These are phyloP conservation scores for Chaetomiaceae sp. DNA, from an alignment of 2,329 filamentous ascomycete genomes.

Conservation along the genomic window DNA sequence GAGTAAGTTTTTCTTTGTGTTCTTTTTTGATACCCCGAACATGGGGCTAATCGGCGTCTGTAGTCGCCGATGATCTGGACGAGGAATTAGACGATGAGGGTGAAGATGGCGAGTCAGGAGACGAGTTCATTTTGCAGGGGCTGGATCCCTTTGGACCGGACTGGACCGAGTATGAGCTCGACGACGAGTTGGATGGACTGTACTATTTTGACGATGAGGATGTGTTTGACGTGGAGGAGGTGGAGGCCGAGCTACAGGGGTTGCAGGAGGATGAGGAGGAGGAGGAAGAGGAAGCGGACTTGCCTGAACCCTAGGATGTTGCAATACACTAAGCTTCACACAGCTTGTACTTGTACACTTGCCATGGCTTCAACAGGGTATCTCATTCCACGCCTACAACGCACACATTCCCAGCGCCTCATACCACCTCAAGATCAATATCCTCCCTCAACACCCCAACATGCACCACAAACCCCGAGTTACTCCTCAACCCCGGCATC, in stretches of 20 bases:
- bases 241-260: background rate
- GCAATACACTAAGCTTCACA: no score
- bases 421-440: slow-evolving; percentile 3
- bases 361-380: no score
- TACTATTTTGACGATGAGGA: slow-evolving; percentile 21
- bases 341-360: no score
- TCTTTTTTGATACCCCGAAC: background rate
- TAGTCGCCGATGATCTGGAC: slow-evolving; percentile 20
- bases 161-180: slow-evolving; percentile 15
- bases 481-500: slow-evolving; percentile 53
- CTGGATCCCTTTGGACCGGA: background rate
- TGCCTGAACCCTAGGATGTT: no score
- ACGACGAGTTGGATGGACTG: slow-evolving; percentile 12
- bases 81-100: slow-evolving; percentile 5
- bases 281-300: slow-evolving; percentile 13
- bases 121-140: slow-evolving; percentile 4
- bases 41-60: slow-evolving; percentile 1
- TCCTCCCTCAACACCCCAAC: slow-evolving; percentile 57
- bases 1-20: slow-evolving; percentile 11
- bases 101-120: slow-evolving; percentile 21
- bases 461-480: slow-evolving; percentile 78
- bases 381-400: background rate
- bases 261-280: slow-evolving; percentile 20
- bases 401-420: background rate
- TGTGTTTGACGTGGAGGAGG: slow-evolving; percentile 3